Evolutionary conservation across 2,329 filamentous ascomycete species (phyloP).

Genomic region (Trichophyton benhamiae): DNA sequence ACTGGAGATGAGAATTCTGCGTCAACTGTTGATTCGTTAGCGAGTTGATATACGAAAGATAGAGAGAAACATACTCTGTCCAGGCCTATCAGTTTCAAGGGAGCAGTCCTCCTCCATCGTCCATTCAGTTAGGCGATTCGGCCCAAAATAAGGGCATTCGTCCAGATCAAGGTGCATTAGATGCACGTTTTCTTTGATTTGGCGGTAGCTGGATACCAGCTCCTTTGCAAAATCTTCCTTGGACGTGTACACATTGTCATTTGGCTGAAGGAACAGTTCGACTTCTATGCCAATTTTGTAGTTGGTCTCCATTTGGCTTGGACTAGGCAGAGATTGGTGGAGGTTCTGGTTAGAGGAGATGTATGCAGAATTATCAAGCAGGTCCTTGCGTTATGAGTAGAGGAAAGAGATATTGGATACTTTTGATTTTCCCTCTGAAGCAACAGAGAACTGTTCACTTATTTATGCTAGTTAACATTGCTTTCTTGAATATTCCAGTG

Average conservation of each 20-base stretch:
- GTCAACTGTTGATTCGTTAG: neutral
- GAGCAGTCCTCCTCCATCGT: neutral
- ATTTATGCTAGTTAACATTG: too few relatives aligned
- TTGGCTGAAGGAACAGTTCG: too few relatives aligned
- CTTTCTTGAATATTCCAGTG: neutral
- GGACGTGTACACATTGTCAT: too few relatives aligned
- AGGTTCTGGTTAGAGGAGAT: too few relatives aligned
- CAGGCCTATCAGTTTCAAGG: neutral
- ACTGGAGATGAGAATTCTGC: neutral
- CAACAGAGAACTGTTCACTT: too few relatives aligned
- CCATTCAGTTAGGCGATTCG: neutral
- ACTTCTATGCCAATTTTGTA: too few relatives aligned
- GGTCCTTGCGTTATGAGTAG: too few relatives aligned
- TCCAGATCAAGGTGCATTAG: neutral
- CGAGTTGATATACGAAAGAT: neutral
- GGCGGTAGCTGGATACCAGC: neutral
- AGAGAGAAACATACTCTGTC: neutral
- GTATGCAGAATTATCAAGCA: too few relatives aligned
- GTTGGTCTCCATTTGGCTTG: too few relatives aligned
- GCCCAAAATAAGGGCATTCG: neutral
- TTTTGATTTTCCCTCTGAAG: too few relatives aligned
- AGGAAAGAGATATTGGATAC: too few relatives aligned
- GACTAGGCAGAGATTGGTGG: too few relatives aligned
- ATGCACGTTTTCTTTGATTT: neutral
- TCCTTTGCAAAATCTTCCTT: neutral